Percentiles rank a stretch among this genome's conserved stretches.
phyloP scores from a whole-genome alignment of 371 early-diverging fungal genomes.

The Dichotomocladium elegans region DNA sequence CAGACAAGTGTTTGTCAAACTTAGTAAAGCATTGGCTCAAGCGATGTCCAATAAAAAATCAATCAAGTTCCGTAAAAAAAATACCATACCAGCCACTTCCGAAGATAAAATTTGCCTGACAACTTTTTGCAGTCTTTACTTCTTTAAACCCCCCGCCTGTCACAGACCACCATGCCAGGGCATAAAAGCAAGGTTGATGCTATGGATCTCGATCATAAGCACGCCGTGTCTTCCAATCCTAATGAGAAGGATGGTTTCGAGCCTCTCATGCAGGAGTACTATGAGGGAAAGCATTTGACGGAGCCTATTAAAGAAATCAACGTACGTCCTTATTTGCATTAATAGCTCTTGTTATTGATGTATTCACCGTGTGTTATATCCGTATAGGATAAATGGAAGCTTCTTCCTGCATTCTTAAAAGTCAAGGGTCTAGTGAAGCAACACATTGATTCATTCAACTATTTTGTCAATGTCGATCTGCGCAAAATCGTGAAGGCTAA shows the following conservation, averaged over 20 bases:
- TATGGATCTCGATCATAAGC: slow-evolving; percentile 5
- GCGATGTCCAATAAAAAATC: too few species aligned
- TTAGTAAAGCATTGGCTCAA: too few species aligned
- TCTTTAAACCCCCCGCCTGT: not conserved
- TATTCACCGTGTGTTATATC: not conserved
- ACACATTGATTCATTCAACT: slow-evolving; percentile 99
- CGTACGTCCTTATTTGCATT: too few species aligned
- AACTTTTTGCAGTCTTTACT: not conserved
- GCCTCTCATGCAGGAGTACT: slow-evolving; percentile 36
- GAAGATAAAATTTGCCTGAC: not conserved
- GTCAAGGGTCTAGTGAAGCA: slow-evolving; percentile 99
- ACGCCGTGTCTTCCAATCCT: not conserved
- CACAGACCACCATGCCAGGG: not conserved
- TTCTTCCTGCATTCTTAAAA: slow-evolving; percentile 96
- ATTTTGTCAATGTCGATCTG: slow-evolving; percentile 96
- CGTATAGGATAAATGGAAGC: slow-evolving; percentile 93
- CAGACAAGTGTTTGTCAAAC: too few species aligned
- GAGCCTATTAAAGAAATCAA: slow-evolving; percentile 50
- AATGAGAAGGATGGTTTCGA: slow-evolving; percentile 33
- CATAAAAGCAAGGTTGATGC: not conserved
- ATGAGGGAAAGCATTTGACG: slow-evolving; percentile 41
- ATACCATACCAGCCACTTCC: not conserved
- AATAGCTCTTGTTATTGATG: too few species aligned
- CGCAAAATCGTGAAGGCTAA: slow-evolving; percentile 96
- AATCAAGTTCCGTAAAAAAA: not conserved